Evolutionary conservation across 805 yeast species (phyloP), one percentile per base, ranked within the genome.

Genomic region (Wickerhamiella cacticola): DNA sequence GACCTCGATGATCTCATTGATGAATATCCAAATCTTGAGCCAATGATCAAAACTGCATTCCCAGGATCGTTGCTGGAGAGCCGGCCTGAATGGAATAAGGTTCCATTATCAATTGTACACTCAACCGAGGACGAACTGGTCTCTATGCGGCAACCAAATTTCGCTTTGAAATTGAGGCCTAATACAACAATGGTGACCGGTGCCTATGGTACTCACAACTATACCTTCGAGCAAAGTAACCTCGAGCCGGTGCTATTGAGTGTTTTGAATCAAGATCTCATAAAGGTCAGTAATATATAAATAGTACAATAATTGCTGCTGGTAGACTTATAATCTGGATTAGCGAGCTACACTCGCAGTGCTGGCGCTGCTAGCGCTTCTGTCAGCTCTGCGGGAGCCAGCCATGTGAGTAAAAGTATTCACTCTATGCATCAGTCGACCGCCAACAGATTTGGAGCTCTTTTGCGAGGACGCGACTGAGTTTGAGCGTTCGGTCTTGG

Each of bases 81-180:
- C 25, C 34, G 35, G 9, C 47, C 47, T 21, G 41, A 44, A 13
- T 44, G 47, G 47, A 5, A 13, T 9, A 10, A 3, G 5, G 6
- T 44, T 15, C 41, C 41, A 22, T 26, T 44, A 2, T 10, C 22
- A 3, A 19, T 44, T 5, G 35, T 44, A 2, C 47, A 44, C n/a
- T 44, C 47, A 2, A 24, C 24, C 4, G 19, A 34, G 34, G 47
- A 44, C 22, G 47, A 44, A 16, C 41, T 44, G 10, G 34, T 44
- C 13, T 44, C 47, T 2, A 18, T 35, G 34, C 33, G 47, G 8
- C 47, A 44, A 18, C 41, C 47, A 4, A 10, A 34, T 2, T 24
- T 44, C 16, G 41, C 26, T 5, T n/a, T 3, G 22, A 3, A 18
- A 2, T n/a, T 44, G n/a, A 34, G 35, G n/a, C 47, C 47, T 18